Conservation (phyloP, 1,284 basidiomycete species). For the Cutaneotrichosporon sp. region DNA sequence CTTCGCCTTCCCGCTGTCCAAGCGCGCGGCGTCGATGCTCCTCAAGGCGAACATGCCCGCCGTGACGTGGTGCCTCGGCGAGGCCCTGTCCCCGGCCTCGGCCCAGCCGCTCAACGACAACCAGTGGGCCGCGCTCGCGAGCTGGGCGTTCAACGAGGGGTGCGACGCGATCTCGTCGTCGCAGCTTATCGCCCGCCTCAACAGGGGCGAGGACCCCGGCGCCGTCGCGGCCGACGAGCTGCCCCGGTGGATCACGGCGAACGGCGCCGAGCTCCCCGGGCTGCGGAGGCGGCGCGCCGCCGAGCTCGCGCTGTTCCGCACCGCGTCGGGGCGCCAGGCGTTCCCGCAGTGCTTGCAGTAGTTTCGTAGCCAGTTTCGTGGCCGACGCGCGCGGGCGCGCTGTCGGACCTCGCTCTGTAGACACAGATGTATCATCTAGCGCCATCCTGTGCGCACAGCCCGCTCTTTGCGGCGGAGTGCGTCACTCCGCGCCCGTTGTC, state of each 20-base stretch:
- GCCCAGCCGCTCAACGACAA: conserved; percentile 18
- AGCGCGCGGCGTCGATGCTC: conserved; percentile 7
- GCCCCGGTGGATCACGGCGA: conserved; percentile 13
- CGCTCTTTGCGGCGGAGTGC: too few species aligned
- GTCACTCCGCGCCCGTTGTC: too few species aligned
- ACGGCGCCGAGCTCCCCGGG: conserved; percentile 3
- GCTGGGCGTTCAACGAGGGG: conserved; percentile 17
- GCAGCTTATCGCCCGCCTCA: conserved; percentile 11
- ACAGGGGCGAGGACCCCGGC: conserved; percentile 13
- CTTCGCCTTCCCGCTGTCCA: conserved; percentile 14
- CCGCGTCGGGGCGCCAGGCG: conserved; percentile 7
- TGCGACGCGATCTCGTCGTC: conserved; percentile 7
- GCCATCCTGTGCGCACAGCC: background rate
- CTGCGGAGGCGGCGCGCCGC: conserved; percentile 18
- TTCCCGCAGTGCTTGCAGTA: conserved; percentile 12
- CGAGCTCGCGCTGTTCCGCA: conserved; percentile 14
- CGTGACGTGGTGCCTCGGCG: conserved; percentile 12
- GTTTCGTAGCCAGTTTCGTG: background rate
- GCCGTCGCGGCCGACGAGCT: conserved; percentile 15
- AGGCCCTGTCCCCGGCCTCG: conserved; percentile 2
- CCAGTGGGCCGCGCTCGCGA: conserved; percentile 18
- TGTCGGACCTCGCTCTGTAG: too few species aligned
- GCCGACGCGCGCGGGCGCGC: background rate
- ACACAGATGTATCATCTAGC: background rate
- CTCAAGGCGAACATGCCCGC: conserved; percentile 14